Base-by-base conservation (phyloP, 345 rosid species). In the Acer yangbiense region DNA sequence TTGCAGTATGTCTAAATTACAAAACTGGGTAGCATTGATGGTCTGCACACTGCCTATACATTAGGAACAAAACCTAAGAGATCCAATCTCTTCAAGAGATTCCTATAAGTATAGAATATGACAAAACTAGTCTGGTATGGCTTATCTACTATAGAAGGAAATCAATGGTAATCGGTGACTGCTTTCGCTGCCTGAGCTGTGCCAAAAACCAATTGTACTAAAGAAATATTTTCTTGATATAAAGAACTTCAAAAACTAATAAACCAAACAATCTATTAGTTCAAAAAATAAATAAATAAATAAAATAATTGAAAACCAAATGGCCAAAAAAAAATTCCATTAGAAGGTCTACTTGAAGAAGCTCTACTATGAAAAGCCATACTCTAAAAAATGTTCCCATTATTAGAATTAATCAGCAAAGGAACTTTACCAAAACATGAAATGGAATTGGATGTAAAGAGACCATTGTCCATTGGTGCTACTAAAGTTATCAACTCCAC, bases 1-100 rank as follows among this genome's bases (percentile, higher is more conserved):
- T 39, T 69, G 10, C 41, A 48, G 20, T 2, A 29, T 23, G 16
- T 27, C 0, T 35, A 23, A 21, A 69, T 9, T 23, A 35, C 17
- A 43, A 67, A 68, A 68, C 17, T 68, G 17, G 62, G 62, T 69
- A 69, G 60, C 21, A 50, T 69, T 69, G 27, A 48, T 68, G 23
- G 10, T 20, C 58, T 1, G 39, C 11, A 41, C 70, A 41, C 16
- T 18, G 52, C 70, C 14, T 67, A 13, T 43, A 16, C 60, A 48
- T 69, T 50, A 69, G 44, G 18, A 35, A 32, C 44, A 29, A 65
- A 65, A 12, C 43, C 68, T 27, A 27, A 4, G 44, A 57, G 46
- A 65, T 13, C 68, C 44, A 11, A 29, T 65, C 18, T 27, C 68
- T 16, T 65, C 20, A 65, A 65, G 3, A 27, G 44, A 65, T 32